phyloP scores from a whole-genome alignment of 768 basidiomycete genomes.

The Lactarius pseudohatsudake region DNA sequence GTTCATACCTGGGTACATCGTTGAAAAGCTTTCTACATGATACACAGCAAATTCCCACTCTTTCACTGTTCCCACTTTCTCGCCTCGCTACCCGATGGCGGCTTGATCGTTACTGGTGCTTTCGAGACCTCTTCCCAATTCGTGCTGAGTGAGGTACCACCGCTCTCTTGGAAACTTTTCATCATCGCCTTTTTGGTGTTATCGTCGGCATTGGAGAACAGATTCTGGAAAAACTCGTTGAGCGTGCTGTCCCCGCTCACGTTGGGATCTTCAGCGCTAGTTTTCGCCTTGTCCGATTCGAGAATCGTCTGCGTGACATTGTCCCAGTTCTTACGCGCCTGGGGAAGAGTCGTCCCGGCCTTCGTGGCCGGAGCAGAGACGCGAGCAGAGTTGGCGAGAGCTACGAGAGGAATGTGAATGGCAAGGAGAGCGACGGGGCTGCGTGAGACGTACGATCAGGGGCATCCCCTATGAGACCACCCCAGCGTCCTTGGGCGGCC shows the following conservation, averaged over 20 bases:
- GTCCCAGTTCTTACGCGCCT: slow-evolving; percentile 85
- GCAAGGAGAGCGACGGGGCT: slow-evolving; percentile 4
- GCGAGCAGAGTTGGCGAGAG: slow-evolving; percentile 33
- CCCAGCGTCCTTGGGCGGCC: slow-evolving; percentile 68
- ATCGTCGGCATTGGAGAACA: slow-evolving; percentile 88
- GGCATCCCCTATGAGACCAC: slow-evolving; percentile 65
- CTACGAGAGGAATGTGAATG: slow-evolving; percentile 28
- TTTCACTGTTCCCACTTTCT: slow-evolving; percentile 59
- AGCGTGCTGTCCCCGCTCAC: slow-evolving; percentile 84
- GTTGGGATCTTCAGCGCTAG: slow-evolving; percentile 79
- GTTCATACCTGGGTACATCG: slow-evolving; percentile 1
- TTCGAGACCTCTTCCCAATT: slow-evolving; percentile 91
- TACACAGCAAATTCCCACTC: slow-evolving; percentile 17
- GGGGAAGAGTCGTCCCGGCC: slow-evolving; percentile 38
- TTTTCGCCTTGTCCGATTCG: slow-evolving; percentile 64
- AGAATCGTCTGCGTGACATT: slow-evolving; percentile 70
- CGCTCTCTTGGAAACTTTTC: slow-evolving; percentile 95
- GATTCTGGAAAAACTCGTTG: slow-evolving; percentile 88
- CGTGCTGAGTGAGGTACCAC: slow-evolving; percentile 93
- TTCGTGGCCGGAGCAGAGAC: slow-evolving; percentile 35
- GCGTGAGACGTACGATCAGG: slow-evolving; percentile 61
- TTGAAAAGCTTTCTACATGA: neutral
- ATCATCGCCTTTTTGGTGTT: slow-evolving; percentile 94
- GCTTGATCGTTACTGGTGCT: slow-evolving; percentile 68
- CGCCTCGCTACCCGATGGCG: slow-evolving; percentile 83